Base-by-base conservation (phyloP, 176 grass and related monocot genomes). In the Thinopyrum elongatum region DNA sequence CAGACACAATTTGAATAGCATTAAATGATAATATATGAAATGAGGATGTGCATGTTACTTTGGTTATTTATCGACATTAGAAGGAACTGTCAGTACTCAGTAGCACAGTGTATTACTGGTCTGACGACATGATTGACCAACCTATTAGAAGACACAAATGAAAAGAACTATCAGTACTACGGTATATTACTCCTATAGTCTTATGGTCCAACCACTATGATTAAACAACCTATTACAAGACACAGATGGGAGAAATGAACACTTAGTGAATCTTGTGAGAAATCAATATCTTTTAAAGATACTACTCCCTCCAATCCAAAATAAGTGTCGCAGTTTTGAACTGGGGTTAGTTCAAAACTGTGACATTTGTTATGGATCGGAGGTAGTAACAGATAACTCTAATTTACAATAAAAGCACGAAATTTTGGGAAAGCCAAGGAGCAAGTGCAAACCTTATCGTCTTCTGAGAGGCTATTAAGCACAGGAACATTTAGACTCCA, bases 401-500 rank as follows among this genome's bases (percentile, higher is more conserved):
- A 76, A 42, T 81, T 58, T 55, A 80, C 27, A 25, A 68, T 76
- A 74, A 68, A 49, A 73, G 13, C 60, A 71, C 26, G 30, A 38
- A 17, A 49, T 70, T 8, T 76, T 26, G 82, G 41, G 55, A 39
- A 47, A 61, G 75, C 2, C 72, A 78, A 69, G 71, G 63, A 82
- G 86, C 31, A 77, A 51, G 22, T 72, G 4, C 19, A 33, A 51
- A 98, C 96, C 96, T 94, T 88, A 78, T 94, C 86, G 6, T 98
- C 96, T 88, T 94, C 96, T 49, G 90, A 94, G 84, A 98, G 90
- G 88, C 93, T 98, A 89, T 82, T 94, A 65, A 94, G 88, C 72
- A 98, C 90, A 7, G 96, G 96, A 86, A 98, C 96, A 86, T 98
- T 98, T 46, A 98, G 87, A 84, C 93, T 98, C 96, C 96, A 98